Evolutionary conservation across 1,139 yeast species (phyloP).

Genomic region (Debaryomyces sp.): DNA sequence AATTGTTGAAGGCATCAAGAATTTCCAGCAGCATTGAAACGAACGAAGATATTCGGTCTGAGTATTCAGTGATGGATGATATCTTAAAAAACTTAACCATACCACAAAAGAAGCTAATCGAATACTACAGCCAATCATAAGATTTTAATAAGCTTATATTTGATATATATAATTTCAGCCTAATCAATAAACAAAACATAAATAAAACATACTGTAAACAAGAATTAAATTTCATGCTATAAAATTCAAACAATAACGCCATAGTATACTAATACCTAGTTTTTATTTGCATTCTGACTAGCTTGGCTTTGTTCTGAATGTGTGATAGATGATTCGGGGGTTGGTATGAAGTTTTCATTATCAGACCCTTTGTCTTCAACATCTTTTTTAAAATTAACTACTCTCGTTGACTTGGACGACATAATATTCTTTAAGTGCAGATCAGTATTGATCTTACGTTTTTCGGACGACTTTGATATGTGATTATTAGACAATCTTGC

Average conservation of each 20-base stretch:
- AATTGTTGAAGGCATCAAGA: slow-evolving; percentile 26
- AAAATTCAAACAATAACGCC: slow-evolving; percentile 2
- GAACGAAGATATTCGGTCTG: slow-evolving; percentile 10
- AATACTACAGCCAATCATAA: slow-evolving; percentile 33
- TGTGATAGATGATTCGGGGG: slow-evolving; percentile 25
- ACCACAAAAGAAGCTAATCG: slow-evolving; percentile 41
- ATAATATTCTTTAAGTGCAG: slow-evolving; percentile 12
- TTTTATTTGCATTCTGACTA: slow-evolving; percentile 8
- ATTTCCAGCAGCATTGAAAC: slow-evolving; percentile 9
- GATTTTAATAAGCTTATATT: neutral
- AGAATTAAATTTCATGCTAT: slow-evolving; percentile 9
- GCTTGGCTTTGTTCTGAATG: slow-evolving; percentile 10
- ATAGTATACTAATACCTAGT: neutral
- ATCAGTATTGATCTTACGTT: slow-evolving; percentile 6
- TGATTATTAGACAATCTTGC: slow-evolving; percentile 14
- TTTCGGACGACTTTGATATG: slow-evolving; percentile 12
- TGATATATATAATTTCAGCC: slow-evolving; percentile 1
- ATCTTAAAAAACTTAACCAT: slow-evolving; percentile 29
- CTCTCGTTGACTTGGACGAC: slow-evolving; percentile 19
- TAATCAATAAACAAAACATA: slow-evolving; percentile 2
- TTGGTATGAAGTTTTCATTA: slow-evolving; percentile 19
- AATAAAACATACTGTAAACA: slow-evolving; percentile 7
- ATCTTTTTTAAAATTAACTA: slow-evolving; percentile 13
- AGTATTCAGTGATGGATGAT: slow-evolving; percentile 20
- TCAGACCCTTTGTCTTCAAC: slow-evolving; percentile 12